Evolutionary conservation across 768 basidiomycete genomes (phyloP).

Genomic region (Lactarius indigo): DNA sequence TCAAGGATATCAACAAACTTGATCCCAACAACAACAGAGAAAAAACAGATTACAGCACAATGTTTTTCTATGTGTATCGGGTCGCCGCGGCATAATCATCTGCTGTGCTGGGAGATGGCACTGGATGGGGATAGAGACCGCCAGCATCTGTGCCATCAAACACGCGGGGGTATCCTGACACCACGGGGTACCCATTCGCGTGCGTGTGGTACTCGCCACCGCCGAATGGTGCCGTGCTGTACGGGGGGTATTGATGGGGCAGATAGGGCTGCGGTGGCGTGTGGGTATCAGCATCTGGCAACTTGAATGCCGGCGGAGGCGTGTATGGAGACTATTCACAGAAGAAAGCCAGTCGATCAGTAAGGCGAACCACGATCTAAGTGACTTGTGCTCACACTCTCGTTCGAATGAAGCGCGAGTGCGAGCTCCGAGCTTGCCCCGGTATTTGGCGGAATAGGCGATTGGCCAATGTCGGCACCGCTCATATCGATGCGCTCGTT

Average conservation of each 20-base stretch:
- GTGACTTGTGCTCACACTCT: conserved; percentile 11
- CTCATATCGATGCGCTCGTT: conserved; percentile 18
- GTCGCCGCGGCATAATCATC: conserved; percentile 15
- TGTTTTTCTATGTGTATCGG: conserved; percentile 12
- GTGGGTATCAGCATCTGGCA: conserved; percentile 8
- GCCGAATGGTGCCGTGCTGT: conserved; percentile 1
- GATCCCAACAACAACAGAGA: conserved; percentile 14
- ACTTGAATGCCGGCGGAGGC: conserved; percentile 20
- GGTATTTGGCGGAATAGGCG: conserved; percentile 2
- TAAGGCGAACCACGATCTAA: neutral
- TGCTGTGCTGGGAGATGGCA: conserved; percentile 8
- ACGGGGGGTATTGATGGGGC: conserved; percentile 8
- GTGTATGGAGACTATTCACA: conserved; percentile 13
- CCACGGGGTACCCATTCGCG: conserved; percentile 5
- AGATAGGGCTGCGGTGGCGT: conserved; percentile 7
- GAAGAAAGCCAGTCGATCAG: neutral
- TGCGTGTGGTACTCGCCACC: conserved; percentile 18
- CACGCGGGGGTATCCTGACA: conserved; percentile 3
- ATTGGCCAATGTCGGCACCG: neutral
- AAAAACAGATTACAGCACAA: neutral
- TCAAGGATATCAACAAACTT: conserved; percentile 17
- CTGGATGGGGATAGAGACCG: conserved; percentile 6
- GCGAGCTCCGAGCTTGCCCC: conserved; percentile 21
- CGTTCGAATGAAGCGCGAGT: conserved; percentile 20
- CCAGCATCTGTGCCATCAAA: conserved; percentile 11